phyloP scores from a whole-genome alignment of 148 eudicot species.

The Agrostemma githago region DNA sequence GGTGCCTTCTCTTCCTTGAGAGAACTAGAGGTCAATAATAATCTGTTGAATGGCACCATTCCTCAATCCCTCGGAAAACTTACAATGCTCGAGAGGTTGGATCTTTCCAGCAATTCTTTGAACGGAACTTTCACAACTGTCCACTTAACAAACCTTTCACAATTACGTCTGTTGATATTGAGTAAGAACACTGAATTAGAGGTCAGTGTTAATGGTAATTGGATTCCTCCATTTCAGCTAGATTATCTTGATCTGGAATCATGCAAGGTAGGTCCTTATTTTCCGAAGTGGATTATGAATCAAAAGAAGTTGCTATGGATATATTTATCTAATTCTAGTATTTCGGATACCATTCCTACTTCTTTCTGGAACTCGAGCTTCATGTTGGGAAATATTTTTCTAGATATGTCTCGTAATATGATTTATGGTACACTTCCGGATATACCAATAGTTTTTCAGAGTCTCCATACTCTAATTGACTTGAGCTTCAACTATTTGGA shows the following conservation, averaged over 20 bases:
- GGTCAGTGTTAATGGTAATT: slow-evolving; percentile 13
- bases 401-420: neutral
- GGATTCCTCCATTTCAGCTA: slow-evolving; percentile 23
- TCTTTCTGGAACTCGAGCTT: neutral
- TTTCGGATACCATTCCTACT: no score
- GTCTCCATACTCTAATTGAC: no score
- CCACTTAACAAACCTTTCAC: no score
- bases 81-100: slow-evolving; percentile 17
- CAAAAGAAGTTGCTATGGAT: no score
- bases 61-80: slow-evolving; percentile 17
- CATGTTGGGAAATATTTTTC: neutral
- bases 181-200: slow-evolving; percentile 19
- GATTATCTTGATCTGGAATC: neutral
- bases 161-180: no score
- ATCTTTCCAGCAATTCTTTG: slow-evolving; percentile 21
- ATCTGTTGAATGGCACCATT: slow-evolving; percentile 24
- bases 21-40: neutral
- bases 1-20: slow-evolving; percentile 14
- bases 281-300: slow-evolving; percentile 20
- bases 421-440: no score
- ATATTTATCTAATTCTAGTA: slow-evolving; percentile 5
- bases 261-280: slow-evolving; percentile 23
- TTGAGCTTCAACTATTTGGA: no score
- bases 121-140: no score
- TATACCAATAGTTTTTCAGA: no score